Percentiles rank a stretch among this genome's conserved stretches.
These are phyloP conservation scores for Plasmodium cynomolgi DNA, from an alignment of 169 alveolate species.

Conservation along the genomic window DNA sequence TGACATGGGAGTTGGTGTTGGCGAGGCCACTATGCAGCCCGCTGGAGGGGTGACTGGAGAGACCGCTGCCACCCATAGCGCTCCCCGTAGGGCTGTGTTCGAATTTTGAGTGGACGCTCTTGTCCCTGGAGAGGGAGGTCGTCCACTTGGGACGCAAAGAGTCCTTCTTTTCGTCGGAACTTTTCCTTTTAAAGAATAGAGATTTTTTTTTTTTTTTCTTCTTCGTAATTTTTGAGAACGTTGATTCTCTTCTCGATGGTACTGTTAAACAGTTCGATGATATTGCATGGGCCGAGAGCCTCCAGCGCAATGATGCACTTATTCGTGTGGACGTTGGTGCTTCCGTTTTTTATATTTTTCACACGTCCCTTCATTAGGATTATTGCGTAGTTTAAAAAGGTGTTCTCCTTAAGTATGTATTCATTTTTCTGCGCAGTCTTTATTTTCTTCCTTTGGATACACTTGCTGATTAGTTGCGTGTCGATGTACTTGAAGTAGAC, in stretches of 20 bases:
- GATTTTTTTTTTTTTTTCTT: slow-evolving; percentile 65
- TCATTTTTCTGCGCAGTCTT: slow-evolving; percentile 21
- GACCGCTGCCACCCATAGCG: neutral
- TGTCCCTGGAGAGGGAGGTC: neutral
- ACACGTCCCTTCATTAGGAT: slow-evolving; percentile 56
- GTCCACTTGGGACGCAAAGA: neutral
- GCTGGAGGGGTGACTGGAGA: neutral
- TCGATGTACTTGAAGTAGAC: slow-evolving; percentile 64
- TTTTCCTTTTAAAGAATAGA: neutral
- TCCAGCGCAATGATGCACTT: slow-evolving; percentile 64
- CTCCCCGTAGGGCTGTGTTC: neutral
- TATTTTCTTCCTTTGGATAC: slow-evolving; percentile 28
- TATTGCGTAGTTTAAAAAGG: slow-evolving; percentile 62
- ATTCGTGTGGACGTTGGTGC: neutral
- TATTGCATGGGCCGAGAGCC: slow-evolving; percentile 70
- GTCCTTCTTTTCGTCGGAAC: neutral
- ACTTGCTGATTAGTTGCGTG: slow-evolving; percentile 29
- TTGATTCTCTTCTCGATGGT: slow-evolving; percentile 60
- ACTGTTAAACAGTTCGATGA: slow-evolving; percentile 57
- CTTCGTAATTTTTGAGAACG: slow-evolving; percentile 30
- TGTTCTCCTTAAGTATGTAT: slow-evolving; percentile 41
- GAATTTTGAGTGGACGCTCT: neutral
- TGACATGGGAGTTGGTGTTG: neutral
- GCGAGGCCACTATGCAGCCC: neutral
- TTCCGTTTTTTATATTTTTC: slow-evolving; percentile 16